phyloP scores from a whole-genome alignment of 1,139 yeast genomes.

The Wickerhamomyces sp. region DNA sequence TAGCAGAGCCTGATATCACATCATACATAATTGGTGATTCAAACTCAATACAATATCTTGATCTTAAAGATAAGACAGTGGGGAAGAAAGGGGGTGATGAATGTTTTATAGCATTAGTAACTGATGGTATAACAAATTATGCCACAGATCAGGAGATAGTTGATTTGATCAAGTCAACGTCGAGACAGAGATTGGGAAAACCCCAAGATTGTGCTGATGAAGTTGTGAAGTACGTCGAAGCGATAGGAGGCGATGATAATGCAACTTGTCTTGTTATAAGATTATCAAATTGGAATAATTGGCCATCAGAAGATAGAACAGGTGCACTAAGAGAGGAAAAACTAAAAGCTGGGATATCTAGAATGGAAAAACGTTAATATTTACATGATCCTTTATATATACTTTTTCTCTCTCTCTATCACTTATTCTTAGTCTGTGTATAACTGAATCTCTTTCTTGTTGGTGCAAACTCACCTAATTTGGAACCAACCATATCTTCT shows the following conservation, averaged over 20 bases:
- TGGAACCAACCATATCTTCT: constrained; percentile 97
- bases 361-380: constrained; percentile 28
- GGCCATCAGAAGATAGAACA: constrained; percentile 82
- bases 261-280: constrained; percentile 84
- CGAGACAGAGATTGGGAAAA: constrained; percentile 67
- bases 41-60: constrained; percentile 23
- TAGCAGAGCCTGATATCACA: constrained; percentile 87
- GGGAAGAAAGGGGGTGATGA: constrained; percentile 61
- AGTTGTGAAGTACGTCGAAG: constrained; percentile 77
- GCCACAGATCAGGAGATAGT: constrained; percentile 88
- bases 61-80: constrained; percentile 29
- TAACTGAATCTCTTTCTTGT: constrained; percentile 78
- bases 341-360: constrained; percentile 47
- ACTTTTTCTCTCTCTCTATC: constrained; percentile 1
- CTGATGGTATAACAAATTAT: constrained; percentile 83
- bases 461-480: constrained; percentile 92
- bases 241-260: constrained; percentile 90
- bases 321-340: constrained; percentile 76
- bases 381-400: constrained; percentile 2
- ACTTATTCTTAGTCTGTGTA: constrained; percentile 51
- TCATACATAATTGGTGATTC: constrained; percentile 62
- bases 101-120: constrained; percentile 67
- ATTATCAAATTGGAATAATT: constrained; percentile 87
- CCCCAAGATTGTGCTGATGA: constrained; percentile 88
- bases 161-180: constrained; percentile 72